Percentiles rank a stretch among this genome's conserved stretches.
Evolutionary conservation across 1,139 yeast species (phyloP).

Genomic region (Hanseniaspora sp.): DNA sequence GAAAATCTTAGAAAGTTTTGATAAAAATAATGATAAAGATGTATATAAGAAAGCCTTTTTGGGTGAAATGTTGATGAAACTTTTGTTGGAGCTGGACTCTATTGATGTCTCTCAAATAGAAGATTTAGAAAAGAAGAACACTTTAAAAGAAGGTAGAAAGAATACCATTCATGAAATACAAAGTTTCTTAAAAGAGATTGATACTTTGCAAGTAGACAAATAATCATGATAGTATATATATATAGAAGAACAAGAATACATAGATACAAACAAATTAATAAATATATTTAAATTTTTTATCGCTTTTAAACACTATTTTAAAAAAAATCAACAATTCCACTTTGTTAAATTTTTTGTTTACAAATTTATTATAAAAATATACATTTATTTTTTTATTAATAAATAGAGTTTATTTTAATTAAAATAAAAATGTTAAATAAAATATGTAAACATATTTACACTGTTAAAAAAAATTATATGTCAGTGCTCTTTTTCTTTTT

Average conservation of each 20-base stretch:
- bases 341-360: neutral
- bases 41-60: slow-evolving; percentile 47
- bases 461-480: neutral
- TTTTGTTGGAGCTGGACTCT: slow-evolving; percentile 54
- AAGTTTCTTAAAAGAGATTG: slow-evolving; percentile 47
- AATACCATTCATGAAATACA: slow-evolving; percentile 51
- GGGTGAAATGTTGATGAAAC: slow-evolving; percentile 57
- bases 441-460: too few species aligned
- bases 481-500: neutral
- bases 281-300: too few species aligned
- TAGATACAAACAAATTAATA: too few species aligned
- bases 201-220: slow-evolving; percentile 30
- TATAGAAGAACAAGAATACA: too few species aligned
- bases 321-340: too few species aligned
- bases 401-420: too few species aligned
- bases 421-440: too few species aligned
- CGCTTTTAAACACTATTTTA: too few species aligned
- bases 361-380: too few species aligned
- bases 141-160: slow-evolving; percentile 48
- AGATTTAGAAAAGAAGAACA: slow-evolving; percentile 32
- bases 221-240: neutral
- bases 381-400: too few species aligned
- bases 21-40: slow-evolving; percentile 27
- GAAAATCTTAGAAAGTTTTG: slow-evolving; percentile 20
- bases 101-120: slow-evolving; percentile 41